phyloP scores from a whole-genome alignment of 331 rosid genomes.

The Dryas integrifolia region DNA sequence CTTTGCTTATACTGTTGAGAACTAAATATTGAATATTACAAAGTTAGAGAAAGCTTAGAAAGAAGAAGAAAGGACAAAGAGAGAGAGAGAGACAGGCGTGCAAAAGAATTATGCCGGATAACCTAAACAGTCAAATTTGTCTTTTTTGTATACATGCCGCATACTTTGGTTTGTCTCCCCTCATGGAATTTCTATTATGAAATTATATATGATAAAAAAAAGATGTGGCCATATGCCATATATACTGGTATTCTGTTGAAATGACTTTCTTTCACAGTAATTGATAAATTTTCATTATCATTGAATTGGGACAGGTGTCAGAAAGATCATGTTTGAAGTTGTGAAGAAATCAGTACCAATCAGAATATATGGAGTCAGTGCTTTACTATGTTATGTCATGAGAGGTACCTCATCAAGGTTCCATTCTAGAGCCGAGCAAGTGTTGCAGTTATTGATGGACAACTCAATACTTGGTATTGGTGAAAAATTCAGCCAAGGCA shows the following conservation, averaged over 20 bases:
- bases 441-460: constrained; percentile 53
- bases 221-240: neutral
- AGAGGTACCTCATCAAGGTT: constrained; percentile 71
- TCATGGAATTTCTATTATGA: too few species aligned
- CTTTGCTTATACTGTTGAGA: too few species aligned
- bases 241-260: neutral
- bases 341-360: constrained; percentile 52
- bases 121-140: too few species aligned
- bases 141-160: too few species aligned
- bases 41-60: too few species aligned
- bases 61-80: too few species aligned
- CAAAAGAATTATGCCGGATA: too few species aligned
- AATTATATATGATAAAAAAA: too few species aligned
- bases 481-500: constrained; percentile 48
- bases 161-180: too few species aligned
- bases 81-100: too few species aligned
- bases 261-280: neutral
- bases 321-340: constrained; percentile 52
- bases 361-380: constrained; percentile 57
- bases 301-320: constrained; percentile 33
- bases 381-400: constrained; percentile 60
- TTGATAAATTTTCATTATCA: neutral
- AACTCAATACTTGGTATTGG: constrained; percentile 42
- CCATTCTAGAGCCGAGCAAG: constrained; percentile 82
- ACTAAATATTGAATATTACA: too few species aligned